These are phyloP conservation scores for Hippophae tibetana DNA, from an alignment of 306 rosid genomes.

Conservation along the genomic window DNA sequence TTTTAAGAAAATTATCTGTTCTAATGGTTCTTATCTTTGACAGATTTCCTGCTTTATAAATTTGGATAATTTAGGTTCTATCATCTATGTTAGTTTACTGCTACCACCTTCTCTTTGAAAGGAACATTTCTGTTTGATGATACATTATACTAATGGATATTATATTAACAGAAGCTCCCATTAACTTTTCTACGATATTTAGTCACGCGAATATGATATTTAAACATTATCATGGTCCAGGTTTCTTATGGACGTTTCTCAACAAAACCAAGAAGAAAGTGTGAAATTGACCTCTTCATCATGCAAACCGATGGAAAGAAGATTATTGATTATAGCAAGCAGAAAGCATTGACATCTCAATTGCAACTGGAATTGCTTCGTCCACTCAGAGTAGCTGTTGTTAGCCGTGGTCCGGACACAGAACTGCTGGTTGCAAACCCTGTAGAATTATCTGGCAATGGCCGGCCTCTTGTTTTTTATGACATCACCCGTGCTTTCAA, in stretches of 20 bases:
- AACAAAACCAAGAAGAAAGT: constrained; percentile 41
- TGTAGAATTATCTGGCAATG: constrained; percentile 81
- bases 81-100: no score
- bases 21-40: background rate
- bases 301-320: constrained; percentile 89
- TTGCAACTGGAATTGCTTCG: constrained; percentile 61
- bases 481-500: constrained; percentile 87
- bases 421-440: constrained; percentile 94
- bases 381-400: constrained; percentile 76
- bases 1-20: background rate
- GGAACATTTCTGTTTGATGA: background rate
- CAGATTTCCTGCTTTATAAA: no score
- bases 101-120: background rate
- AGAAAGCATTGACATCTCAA: constrained; percentile 52
- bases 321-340: constrained; percentile 73
- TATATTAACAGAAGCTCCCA: background rate
- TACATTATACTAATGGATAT: no score
- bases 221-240: constrained; percentile 38
- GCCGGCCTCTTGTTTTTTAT: constrained; percentile 82
- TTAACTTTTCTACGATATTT: background rate
- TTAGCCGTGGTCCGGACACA: constrained; percentile 74
- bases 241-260: constrained; percentile 84
- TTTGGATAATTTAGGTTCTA: no score
- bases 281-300: constrained; percentile 88
- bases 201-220: constrained; percentile 13